Percentiles rank a stretch among this genome's conserved stretches.
These are phyloP conservation scores for Polytrichum formosum DNA, from an alignment of 225 moss, liverwort and hornwort species.

Conservation along the genomic window DNA sequence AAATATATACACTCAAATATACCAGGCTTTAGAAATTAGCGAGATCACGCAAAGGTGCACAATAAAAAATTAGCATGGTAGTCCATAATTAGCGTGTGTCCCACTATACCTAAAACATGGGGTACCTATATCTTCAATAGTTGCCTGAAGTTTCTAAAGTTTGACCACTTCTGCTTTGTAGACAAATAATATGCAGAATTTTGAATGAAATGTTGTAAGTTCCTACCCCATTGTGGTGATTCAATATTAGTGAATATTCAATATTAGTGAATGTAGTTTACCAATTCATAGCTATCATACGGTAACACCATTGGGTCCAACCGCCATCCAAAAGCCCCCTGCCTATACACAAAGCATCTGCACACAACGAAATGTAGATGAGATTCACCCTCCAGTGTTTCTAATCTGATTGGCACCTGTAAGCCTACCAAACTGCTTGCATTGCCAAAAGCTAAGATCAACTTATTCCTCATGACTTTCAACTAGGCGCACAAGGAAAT, in stretches of 20 bases:
- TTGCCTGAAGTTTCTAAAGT: background rate
- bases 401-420: background rate
- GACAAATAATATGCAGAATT: background rate
- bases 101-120: background rate
- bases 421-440: background rate
- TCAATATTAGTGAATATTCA: background rate
- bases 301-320: constrained; percentile 80
- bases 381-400: background rate
- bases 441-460: background rate
- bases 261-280: constrained; percentile 17
- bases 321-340: constrained; percentile 80
- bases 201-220: background rate
- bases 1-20: background rate
- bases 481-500: background rate
- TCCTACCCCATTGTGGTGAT: background rate
- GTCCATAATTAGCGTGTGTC: background rate
- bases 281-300: constrained; percentile 73
- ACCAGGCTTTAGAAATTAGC: background rate
- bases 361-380: constrained; percentile 1
- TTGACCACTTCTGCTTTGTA: too few species aligned
- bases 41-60: background rate
- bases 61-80: background rate
- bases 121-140: background rate
- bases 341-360: constrained; percentile 79
- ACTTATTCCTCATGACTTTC: background rate